Evolutionary conservation across 345 rosid species (phyloP).

Genomic region (Angophora floribunda): DNA sequence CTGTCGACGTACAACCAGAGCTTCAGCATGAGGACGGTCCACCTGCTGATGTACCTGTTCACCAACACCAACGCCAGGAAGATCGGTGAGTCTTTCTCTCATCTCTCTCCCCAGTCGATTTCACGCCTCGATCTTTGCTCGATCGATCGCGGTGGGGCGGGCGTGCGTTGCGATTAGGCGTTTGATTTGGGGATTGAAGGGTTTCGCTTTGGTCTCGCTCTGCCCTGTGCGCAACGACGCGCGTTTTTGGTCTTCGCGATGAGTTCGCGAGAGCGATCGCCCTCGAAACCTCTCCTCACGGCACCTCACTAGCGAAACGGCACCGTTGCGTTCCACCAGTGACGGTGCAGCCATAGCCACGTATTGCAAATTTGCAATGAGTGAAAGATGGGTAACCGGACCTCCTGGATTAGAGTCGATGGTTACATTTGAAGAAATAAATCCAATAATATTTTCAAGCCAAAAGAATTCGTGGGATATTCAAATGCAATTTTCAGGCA

Average conservation of each 20-base stretch:
- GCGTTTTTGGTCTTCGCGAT: neutral
- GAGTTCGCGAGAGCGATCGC: neutral
- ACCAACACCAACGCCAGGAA: slow-evolving; percentile 61
- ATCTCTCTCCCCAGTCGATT: neutral
- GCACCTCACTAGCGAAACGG: neutral
- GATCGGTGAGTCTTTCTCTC: slow-evolving; percentile 40
- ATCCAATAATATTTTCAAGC: neutral
- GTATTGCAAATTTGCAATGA: no score
- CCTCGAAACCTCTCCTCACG: accelerated
- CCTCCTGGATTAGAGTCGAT: neutral
- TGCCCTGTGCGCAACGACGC: neutral
- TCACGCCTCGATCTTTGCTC: neutral
- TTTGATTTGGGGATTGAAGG: neutral
- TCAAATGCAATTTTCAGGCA: no score
- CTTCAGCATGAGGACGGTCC: slow-evolving; percentile 87
- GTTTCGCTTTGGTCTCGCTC: neutral
- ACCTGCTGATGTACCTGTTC: slow-evolving; percentile 77
- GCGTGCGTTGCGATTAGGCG: neutral
- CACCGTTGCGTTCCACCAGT: neutral
- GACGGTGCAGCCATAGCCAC: no score
- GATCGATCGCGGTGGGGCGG: neutral
- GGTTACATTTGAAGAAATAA: neutral
- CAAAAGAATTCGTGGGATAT: neutral
- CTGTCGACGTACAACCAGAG: slow-evolving; percentile 70
- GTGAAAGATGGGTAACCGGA: no score